Evolutionary conservation across 2,329 filamentous ascomycete species (phyloP).

Genomic region (Ophiostoma piceae): DNA sequence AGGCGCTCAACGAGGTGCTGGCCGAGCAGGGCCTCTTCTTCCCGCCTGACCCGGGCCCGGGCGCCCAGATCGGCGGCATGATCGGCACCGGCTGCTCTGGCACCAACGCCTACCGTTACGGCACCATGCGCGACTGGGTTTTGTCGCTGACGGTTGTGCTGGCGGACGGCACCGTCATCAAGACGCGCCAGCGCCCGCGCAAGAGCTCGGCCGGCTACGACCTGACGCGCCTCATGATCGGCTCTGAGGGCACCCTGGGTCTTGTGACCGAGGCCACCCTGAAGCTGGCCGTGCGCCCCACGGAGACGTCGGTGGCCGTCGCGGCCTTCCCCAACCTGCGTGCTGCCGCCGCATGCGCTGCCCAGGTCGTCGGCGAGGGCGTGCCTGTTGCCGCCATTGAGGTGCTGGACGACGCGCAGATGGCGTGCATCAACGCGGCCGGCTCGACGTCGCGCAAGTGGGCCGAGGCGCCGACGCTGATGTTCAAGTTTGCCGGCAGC

Average conservation of each 20-base stretch:
- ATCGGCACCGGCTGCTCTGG: conserved; percentile 68
- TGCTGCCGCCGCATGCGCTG: conserved; percentile 71
- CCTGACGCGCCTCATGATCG: conserved; percentile 82
- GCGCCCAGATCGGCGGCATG: conserved; percentile 89
- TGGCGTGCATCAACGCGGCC: conserved; percentile 62
- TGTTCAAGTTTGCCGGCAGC: conserved; percentile 79
- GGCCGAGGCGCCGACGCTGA: conserved; percentile 69
- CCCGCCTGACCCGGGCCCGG: conserved; percentile 84
- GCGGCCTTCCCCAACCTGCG: conserved; percentile 55
- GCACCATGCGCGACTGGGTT: conserved; percentile 94
- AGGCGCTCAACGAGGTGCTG: conserved; percentile 74
- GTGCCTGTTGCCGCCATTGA: conserved; percentile 88
- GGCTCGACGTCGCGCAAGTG: conserved; percentile 62
- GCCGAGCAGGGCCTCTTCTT: conserved; percentile 75
- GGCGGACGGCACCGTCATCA: conserved; percentile 84
- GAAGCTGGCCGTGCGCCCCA: conserved; percentile 77
- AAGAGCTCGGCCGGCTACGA: conserved; percentile 93
- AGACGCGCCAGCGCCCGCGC: conserved; percentile 78
- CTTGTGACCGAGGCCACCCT: conserved; percentile 87
- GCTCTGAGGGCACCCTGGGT: conserved; percentile 85
- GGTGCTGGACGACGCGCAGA: conserved; percentile 87
- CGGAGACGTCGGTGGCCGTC: conserved; percentile 75
- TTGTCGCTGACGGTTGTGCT: conserved; percentile 79
- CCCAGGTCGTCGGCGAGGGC: conserved; percentile 71
- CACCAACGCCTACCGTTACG: conserved; percentile 87